These are phyloP conservation scores for Cryptosporidium sp. DNA, from an alignment of 169 alveolate genomes.

Conservation along the genomic window DNA sequence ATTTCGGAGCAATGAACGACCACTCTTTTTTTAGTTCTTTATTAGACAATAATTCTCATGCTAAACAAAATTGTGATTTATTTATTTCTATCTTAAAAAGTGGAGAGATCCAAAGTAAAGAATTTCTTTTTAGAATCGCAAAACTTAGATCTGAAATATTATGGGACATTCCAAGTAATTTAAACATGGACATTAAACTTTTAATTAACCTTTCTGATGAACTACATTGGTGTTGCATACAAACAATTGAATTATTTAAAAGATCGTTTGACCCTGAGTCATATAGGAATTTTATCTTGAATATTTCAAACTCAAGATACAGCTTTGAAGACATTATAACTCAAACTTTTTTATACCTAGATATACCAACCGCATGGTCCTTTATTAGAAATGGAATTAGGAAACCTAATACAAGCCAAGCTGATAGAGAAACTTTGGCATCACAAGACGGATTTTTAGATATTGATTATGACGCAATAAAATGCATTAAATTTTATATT, in stretches of 20 bases:
- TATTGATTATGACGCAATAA: background rate
- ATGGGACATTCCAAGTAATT: constrained; percentile 53
- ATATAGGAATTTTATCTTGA: constrained; percentile 9
- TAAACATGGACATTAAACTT: constrained; percentile 29
- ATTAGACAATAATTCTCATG: background rate
- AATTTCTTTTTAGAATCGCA: constrained; percentile 47
- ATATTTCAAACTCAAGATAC: background rate
- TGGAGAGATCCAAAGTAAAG: constrained; percentile 24
- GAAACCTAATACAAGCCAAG: background rate
- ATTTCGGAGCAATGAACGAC: background rate
- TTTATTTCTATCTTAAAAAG: constrained; percentile 22
- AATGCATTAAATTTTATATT: constrained; percentile 12
- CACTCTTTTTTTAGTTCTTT: constrained; percentile 1
- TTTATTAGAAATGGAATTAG: constrained; percentile 51
- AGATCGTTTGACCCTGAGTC: constrained; percentile 44
- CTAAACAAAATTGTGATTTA: constrained; percentile 26
- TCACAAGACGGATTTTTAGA: background rate
- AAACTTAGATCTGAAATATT: constrained; percentile 37
- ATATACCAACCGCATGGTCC: constrained; percentile 68
- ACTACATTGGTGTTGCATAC: constrained; percentile 74
- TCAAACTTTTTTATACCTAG: constrained; percentile 57
- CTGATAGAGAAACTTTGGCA: background rate
- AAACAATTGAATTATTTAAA: constrained; percentile 51
- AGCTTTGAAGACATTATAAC: background rate
- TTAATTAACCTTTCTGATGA: constrained; percentile 46